Evolutionary conservation across 805 yeast species (phyloP), one percentile per base, ranked within the genome.

Genomic region (Candida taoyuanica): DNA sequence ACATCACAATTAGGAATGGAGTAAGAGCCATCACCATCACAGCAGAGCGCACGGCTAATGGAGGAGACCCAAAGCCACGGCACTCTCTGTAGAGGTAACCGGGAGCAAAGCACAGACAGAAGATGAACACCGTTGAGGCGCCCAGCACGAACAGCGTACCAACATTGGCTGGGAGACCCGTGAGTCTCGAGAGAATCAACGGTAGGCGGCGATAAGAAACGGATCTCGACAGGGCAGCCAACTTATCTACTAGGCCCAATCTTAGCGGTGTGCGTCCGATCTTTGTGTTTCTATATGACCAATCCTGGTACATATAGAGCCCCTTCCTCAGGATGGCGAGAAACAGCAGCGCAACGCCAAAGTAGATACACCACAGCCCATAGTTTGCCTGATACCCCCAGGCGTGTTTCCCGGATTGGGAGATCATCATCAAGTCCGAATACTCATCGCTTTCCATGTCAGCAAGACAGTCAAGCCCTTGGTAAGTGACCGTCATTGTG

Each of bases 61-160:
- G 81, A n/a, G 81, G 77, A 3, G 77, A 63, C 2, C 81, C 82
- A 53, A 74, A 75, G 0, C 75, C 76, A 5, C 57, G 25, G 51
- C 82, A 76, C 0, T 58, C 73, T 39, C 80, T 57, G 44, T 70
- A 71, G 67, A 71, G 74, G 33, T 65, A 64, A 36, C 68, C 73
- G 6, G 81, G 80, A 53, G 64, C 49, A 24, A 65, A 64, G 15
- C 57, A 40, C 42, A 56, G 56, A 13, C 61, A 52, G 7, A 63
- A 30, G 6, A 56, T 33, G 44, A 68, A 70, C 28, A 68, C 52
- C 37, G 50, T 55, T 35, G 58, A 65, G 16, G 55, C 49, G 3
- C 34, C 40, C 40, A 76, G 30, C 37, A 62, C 24, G 49, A 59
- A 3, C 50, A 64, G 24, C 39, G 66, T 48, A 36, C 65, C 66